phyloP scores from a whole-genome alignment of 495 filamentous ascomycete genomes.

The Platismatia glauca region DNA sequence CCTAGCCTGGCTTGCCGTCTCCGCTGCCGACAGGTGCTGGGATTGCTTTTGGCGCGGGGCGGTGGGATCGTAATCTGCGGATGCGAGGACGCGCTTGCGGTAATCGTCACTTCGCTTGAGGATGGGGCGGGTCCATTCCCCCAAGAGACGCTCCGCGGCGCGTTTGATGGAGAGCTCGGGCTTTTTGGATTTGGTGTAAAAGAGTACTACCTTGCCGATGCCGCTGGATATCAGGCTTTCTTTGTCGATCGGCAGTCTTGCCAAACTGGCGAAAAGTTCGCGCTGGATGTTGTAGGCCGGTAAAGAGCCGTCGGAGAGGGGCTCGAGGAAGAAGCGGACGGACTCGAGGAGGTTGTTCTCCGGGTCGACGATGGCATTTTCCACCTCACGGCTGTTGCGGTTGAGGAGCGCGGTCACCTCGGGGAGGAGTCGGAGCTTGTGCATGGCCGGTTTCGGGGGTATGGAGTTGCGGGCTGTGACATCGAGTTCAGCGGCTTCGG shows the following conservation, averaged over 20 bases:
- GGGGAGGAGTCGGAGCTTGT: constrained; percentile 91
- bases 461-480: constrained; percentile 66
- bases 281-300: constrained; percentile 96
- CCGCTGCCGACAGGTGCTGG: constrained; percentile 29
- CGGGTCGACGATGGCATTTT: constrained; percentile 75
- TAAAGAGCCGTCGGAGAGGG: constrained; percentile 80
- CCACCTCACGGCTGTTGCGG: constrained; percentile 63
- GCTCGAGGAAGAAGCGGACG: constrained; percentile 95
- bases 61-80: constrained; percentile 47
- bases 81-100: constrained; percentile 58
- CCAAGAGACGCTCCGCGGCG: constrained; percentile 77
- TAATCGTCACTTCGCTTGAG: constrained; percentile 89
- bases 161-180: constrained; percentile 83
- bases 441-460: constrained; percentile 58
- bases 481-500: constrained; percentile 79
- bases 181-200: constrained; percentile 91
- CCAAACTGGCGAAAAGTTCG: constrained; percentile 75
- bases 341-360: constrained; percentile 92
- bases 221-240: constrained; percentile 82
- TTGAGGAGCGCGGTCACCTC: constrained; percentile 84
- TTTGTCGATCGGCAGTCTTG: constrained; percentile 75
- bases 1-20: constrained; percentile 54
- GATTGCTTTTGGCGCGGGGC: constrained; percentile 36
- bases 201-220: constrained; percentile 89
- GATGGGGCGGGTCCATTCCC: constrained; percentile 95